Conservation (phyloP, 2,329 filamentous ascomycete genomes). For the Nannizziopsis barbatae region DNA sequence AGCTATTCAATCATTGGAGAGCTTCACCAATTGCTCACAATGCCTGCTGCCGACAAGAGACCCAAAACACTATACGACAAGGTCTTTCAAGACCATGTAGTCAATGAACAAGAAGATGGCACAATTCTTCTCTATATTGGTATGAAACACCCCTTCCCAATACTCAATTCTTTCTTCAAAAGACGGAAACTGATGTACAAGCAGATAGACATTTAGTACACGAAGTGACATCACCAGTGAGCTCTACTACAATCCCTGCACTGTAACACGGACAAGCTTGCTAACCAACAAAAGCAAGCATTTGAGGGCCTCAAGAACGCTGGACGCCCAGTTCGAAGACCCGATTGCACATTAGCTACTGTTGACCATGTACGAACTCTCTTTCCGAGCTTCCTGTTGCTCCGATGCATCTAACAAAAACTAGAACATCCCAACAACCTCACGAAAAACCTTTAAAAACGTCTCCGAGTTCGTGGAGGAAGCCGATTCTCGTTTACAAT, state of each 20-base stretch:
- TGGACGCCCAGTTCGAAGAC: slow-evolving; percentile 73
- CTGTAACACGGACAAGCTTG: neutral
- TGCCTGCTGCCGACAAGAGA: slow-evolving; percentile 62
- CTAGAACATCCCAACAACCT: slow-evolving; percentile 85
- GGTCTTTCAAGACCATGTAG: slow-evolving; percentile 87
- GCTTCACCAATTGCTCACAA: slow-evolving; percentile 35
- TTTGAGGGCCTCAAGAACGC: slow-evolving; percentile 93
- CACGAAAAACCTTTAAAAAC: slow-evolving; percentile 85
- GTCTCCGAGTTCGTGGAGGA: slow-evolving; percentile 90
- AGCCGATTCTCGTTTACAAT: slow-evolving; percentile 85
- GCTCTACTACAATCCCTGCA: slow-evolving; percentile 25
- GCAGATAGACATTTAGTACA: slow-evolving; percentile 89
- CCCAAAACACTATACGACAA: slow-evolving; percentile 94
- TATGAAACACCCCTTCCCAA: slow-evolving; percentile 28
- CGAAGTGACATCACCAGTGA: slow-evolving; percentile 91
- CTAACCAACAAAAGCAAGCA: slow-evolving; percentile 56
- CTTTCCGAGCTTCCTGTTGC: neutral
- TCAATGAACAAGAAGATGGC: slow-evolving; percentile 89
- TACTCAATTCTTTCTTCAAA: neutral
- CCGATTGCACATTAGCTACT: slow-evolving; percentile 92
- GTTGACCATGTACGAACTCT: slow-evolving; percentile 68
- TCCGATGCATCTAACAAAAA: neutral
- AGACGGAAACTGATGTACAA: slow-evolving; percentile 8
- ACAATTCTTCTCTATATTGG: slow-evolving; percentile 89
- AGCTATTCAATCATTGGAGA: neutral